phyloP scores from a whole-genome alignment of 148 eudicot species.

The Amaranthus cruentus region DNA sequence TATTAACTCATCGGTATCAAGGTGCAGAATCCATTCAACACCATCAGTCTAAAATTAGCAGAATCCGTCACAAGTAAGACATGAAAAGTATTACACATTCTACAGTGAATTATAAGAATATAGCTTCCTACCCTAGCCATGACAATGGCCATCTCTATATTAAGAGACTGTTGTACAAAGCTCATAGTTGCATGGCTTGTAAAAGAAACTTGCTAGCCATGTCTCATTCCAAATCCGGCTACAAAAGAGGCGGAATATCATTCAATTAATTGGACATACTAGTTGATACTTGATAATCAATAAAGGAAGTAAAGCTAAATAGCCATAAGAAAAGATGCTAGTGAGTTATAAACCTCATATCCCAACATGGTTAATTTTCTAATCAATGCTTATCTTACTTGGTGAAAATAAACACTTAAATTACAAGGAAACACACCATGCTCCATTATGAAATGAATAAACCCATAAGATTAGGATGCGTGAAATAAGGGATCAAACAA shows the following conservation, averaged over 20 bases:
- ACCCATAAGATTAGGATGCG: not conserved
- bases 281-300: not conserved
- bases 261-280: constrained; percentile 9
- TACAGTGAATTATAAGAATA: not conserved
- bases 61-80: not conserved
- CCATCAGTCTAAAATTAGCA: constrained; percentile 44
- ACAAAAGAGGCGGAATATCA: not conserved
- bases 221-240: constrained; percentile 98
- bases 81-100: not conserved
- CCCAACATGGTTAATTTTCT: not conserved
- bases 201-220: constrained; percentile 92
- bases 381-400: not conserved
- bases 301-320: not conserved
- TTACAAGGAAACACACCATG: not conserved
- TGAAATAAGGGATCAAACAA: not conserved
- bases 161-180: constrained; percentile 55
- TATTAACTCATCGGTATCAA: constrained; percentile 82
- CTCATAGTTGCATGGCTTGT: constrained; percentile 57
- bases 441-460: not conserved
- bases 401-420: not conserved
- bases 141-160: constrained; percentile 94
- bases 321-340: not conserved
- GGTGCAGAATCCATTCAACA: constrained; percentile 93
- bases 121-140: constrained; percentile 74
- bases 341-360: not conserved